Evolutionary conservation across 2,329 filamentous ascomycete genomes (phyloP).

Genomic region (Neonectria sp.): DNA sequence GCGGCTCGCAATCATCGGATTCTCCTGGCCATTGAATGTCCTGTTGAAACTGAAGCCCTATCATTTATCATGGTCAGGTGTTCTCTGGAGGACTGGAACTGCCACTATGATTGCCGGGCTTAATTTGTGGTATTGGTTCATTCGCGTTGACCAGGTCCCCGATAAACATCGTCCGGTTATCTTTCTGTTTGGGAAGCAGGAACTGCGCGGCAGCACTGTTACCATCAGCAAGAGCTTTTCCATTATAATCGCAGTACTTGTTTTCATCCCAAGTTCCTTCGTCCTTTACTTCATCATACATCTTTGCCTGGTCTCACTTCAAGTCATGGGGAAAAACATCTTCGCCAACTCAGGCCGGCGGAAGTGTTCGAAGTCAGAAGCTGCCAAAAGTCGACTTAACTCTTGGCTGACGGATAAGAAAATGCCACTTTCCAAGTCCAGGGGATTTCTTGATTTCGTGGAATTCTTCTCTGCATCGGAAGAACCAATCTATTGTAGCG

Average conservation of each 20-base stretch:
- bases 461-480: neutral
- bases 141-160: neutral
- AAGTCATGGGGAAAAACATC: neutral
- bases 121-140: constrained; percentile 4
- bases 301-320: neutral
- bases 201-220: neutral
- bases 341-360: too few relatives aligned
- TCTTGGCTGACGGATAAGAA: neutral
- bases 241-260: neutral
- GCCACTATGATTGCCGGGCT: neutral
- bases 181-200: neutral
- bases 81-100: constrained; percentile 1
- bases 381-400: neutral
- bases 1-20: neutral
- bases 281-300: neutral
- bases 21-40: neutral
- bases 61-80: neutral
- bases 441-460: neutral
- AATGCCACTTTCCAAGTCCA: neutral
- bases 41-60: neutral
- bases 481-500: neutral
- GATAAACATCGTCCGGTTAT: neutral
- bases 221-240: neutral
- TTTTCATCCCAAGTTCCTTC: neutral
- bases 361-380: neutral